Evolutionary conservation across 305 asterid species (phyloP).

Genomic region (Solanum chacoense): DNA sequence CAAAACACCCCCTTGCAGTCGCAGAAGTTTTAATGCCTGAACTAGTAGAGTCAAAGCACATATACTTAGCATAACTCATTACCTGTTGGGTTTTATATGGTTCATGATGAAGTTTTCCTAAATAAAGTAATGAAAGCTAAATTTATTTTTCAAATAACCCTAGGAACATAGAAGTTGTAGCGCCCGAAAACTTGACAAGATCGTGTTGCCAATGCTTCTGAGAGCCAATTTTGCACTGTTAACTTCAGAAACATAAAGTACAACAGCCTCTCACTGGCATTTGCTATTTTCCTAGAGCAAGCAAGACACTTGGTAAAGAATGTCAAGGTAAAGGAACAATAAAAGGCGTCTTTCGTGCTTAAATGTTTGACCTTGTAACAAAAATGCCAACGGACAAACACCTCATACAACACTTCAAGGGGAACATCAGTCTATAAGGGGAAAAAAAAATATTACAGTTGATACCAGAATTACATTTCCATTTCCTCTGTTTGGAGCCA

Average conservation of each 20-base stretch:
- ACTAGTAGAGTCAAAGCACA: background rate
- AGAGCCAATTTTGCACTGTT: background rate
- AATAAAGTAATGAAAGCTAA: background rate
- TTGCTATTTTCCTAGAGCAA: background rate
- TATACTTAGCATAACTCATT: background rate
- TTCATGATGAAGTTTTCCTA: background rate
- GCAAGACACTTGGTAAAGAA: background rate
- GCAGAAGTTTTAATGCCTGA: background rate
- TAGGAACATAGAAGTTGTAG: background rate
- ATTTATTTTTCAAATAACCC: background rate
- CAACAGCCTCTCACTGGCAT: background rate
- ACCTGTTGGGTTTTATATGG: background rate
- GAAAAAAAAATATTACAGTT: background rate
- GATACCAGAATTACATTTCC: conserved; percentile 1
- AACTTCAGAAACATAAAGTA: background rate
- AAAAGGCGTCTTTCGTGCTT: background rate
- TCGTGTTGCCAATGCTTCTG: background rate
- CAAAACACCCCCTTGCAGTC: background rate
- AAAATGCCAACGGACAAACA: background rate
- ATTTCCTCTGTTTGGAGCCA: background rate
- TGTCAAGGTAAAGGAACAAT: background rate
- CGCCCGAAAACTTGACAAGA: background rate
- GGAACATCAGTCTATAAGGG: background rate
- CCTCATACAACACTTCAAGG: background rate
- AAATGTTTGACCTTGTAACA: background rate